Conservation (phyloP, 2,329 filamentous ascomycete species). For the Chaetomium globosum region DNA sequence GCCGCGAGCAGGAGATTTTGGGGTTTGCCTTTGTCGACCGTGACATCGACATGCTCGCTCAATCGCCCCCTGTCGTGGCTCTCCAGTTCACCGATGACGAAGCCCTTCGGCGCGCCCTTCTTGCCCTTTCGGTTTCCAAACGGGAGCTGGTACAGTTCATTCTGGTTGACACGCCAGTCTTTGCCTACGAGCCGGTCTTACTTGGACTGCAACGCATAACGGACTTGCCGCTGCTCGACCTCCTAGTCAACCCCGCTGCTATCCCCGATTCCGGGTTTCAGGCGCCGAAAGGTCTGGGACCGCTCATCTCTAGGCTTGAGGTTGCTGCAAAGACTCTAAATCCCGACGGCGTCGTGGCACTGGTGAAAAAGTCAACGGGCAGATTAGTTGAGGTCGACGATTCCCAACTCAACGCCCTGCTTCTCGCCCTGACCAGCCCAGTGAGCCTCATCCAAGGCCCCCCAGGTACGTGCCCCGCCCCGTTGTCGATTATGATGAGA, state of each 20-base stretch:
- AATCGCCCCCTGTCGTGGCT: conserved; percentile 50
- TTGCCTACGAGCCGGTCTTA: conserved; percentile 70
- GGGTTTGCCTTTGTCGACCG: conserved; percentile 64
- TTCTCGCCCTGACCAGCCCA: conserved; percentile 54
- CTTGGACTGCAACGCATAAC: conserved; percentile 58
- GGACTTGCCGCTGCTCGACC: conserved; percentile 58
- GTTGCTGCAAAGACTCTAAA: neutral
- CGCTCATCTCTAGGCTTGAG: neutral
- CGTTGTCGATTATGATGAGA: too few relatives aligned
- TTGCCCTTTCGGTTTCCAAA: conserved; percentile 43
- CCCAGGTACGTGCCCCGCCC: conserved; percentile 54
- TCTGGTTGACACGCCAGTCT: conserved; percentile 65
- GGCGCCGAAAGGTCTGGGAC: neutral
- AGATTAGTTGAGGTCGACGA: conserved; percentile 34
- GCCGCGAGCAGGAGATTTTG: conserved; percentile 54
- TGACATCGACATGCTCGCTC: conserved; percentile 50
- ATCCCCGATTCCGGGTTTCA: conserved; percentile 26
- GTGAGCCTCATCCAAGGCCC: conserved; percentile 72
- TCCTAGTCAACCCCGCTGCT: conserved; percentile 48
- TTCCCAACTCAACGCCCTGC: conserved; percentile 61
- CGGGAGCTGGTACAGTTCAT: conserved; percentile 50
- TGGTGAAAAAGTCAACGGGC: conserved; percentile 15
- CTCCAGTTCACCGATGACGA: conserved; percentile 55
- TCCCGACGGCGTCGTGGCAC: neutral
- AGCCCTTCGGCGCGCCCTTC: conserved; percentile 52